A percentile compares a stretch with the other conserved stretches of the same genome.
Evolutionary conservation across 768 basidiomycete species (phyloP).

Genomic region (Mrakia blollopis): DNA sequence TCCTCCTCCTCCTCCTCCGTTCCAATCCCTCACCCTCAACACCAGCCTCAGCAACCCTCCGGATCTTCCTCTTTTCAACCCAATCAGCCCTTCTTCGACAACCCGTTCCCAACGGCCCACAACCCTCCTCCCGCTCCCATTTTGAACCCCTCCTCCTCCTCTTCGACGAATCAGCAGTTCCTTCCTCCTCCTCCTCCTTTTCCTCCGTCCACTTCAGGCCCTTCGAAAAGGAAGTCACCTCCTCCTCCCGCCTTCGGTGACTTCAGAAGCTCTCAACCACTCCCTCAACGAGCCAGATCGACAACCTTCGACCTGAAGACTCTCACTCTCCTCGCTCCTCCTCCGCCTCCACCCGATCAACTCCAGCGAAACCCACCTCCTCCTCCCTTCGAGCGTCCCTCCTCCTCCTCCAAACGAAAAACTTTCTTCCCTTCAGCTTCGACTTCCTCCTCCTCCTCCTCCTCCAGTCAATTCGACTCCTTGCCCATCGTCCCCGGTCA

Average conservation of each 20-base stretch:
- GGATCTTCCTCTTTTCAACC: background rate
- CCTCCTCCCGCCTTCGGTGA: too few species aligned
- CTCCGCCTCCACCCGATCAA: too few species aligned
- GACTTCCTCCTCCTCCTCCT: background rate
- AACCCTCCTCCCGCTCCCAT: too few species aligned
- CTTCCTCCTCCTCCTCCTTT: background rate
- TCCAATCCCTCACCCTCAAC: background rate
- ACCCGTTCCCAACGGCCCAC: background rate
- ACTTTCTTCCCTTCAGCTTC: background rate
- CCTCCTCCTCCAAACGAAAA: too few species aligned
- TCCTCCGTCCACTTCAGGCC: background rate
- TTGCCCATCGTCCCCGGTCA: background rate
- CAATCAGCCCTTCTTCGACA: background rate
- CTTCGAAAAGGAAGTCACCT: too few species aligned
- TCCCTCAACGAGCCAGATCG: too few species aligned
- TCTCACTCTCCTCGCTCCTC: too few species aligned
- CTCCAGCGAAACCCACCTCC: too few species aligned
- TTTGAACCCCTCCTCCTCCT: too few species aligned
- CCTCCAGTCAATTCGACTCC: background rate
- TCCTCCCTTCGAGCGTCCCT: too few species aligned
- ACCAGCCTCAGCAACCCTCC: background rate
- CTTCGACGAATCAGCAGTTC: background rate
- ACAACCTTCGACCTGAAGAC: too few species aligned
- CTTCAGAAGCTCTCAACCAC: too few species aligned
- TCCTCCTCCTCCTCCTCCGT: background rate